Conservation (phyloP, 306 rosid genomes). For the Phaseolus lunatus region DNA sequence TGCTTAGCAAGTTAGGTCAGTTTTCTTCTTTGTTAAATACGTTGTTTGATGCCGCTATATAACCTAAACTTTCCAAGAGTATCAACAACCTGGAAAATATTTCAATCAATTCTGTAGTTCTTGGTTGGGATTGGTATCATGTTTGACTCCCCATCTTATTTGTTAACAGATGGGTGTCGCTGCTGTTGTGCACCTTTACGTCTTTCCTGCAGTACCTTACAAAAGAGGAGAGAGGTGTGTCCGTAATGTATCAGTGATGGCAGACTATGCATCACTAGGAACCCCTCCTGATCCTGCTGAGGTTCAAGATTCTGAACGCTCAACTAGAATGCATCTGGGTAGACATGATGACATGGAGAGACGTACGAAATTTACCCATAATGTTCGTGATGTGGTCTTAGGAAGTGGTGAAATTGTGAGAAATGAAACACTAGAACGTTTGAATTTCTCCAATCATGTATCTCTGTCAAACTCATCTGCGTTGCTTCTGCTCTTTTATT, state of each 20-base stretch:
- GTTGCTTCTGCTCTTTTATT: conserved; percentile 41
- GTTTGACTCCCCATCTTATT: conserved; percentile 45
- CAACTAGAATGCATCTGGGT: conserved; percentile 62
- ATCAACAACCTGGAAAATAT: conserved; percentile 17
- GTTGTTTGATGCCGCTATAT: conserved; percentile 9
- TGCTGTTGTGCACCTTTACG: conserved; percentile 92
- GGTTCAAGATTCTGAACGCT: conserved; percentile 84
- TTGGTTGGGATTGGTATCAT: conserved; percentile 7
- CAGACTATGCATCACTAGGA: conserved; percentile 90
- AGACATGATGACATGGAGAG: conserved; percentile 72
- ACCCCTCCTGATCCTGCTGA: conserved; percentile 92
- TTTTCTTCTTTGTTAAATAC: conserved; percentile 17
- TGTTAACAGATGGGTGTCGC: conserved; percentile 94
- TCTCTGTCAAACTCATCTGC: conserved; percentile 23
- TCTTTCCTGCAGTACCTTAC: conserved; percentile 95
- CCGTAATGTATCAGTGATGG: conserved; percentile 90
- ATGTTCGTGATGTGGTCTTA: conserved; percentile 88
- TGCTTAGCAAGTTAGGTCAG: not conserved
- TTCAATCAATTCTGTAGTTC: conserved; percentile 33
- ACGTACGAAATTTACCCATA: conserved; percentile 80
- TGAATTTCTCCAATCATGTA: not conserved
- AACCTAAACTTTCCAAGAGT: conserved; percentile 16
- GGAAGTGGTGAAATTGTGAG: conserved; percentile 99
- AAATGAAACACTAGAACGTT: conserved; percentile 30
- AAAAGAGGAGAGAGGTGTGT: conserved; percentile 98